Evolutionary conservation across 176 grass and related monocot genomes (phyloP).

Genomic region (Carex kokanica): DNA sequence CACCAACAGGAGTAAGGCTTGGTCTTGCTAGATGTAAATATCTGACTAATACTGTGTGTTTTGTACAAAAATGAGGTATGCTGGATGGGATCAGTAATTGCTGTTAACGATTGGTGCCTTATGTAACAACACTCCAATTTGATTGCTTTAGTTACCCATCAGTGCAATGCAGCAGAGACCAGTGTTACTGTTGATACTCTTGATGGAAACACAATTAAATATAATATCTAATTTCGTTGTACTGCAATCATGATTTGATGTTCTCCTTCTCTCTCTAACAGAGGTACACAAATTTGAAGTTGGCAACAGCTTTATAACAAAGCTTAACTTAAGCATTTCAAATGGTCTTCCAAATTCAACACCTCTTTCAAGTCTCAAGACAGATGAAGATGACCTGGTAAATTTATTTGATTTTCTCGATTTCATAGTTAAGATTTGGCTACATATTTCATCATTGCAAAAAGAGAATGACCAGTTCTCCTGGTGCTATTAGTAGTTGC

Average conservation of each 20-base stretch:
- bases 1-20: background rate
- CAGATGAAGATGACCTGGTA: slow-evolving; percentile 75
- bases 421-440: background rate
- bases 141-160: background rate
- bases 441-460: slow-evolving; percentile 6
- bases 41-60: background rate
- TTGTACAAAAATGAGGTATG: background rate
- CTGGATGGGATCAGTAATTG: background rate
- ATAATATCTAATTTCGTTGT: background rate
- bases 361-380: slow-evolving; percentile 43
- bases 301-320: slow-evolving; percentile 58
- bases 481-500: background rate
- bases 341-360: slow-evolving; percentile 58
- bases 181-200: background rate
- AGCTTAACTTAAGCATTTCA: slow-evolving; percentile 64
- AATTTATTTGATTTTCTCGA: background rate
- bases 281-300: slow-evolving; percentile 27
- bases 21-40: background rate
- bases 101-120: background rate
- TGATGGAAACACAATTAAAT: background rate
- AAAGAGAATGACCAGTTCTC: background rate
- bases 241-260: background rate
- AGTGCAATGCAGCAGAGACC: background rate
- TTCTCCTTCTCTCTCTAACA: slow-evolving; percentile 16
- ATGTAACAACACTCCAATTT: background rate